Evolutionary conservation across 2,329 filamentous ascomycete species (phyloP).

Genomic region (Diplodia mutila): DNA sequence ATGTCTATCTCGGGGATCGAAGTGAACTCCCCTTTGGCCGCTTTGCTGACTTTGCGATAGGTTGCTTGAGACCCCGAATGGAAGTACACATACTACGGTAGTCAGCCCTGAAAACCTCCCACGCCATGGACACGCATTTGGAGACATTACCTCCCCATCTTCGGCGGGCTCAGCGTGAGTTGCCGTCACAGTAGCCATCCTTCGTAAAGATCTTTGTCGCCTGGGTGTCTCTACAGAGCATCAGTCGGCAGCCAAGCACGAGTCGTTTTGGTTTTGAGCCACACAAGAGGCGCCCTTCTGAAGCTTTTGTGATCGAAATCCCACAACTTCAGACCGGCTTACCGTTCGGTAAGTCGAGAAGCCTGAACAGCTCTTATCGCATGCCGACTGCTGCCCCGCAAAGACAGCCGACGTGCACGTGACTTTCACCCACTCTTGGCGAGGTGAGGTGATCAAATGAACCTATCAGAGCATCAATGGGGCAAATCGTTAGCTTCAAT

Average conservation of each 20-base stretch:
- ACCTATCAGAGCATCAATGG: neutral
- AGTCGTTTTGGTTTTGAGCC: neutral
- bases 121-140: too few relatives aligned
- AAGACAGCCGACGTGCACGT: neutral
- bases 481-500: neutral
- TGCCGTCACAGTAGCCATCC: neutral
- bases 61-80: slow-evolving; percentile 17
- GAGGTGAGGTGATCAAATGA: neutral
- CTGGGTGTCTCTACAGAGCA: neutral
- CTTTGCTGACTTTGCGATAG: slow-evolving; percentile 19
- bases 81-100: slow-evolving; percentile 14
- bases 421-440: slow-evolving; percentile 21
- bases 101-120: neutral
- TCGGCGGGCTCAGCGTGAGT: slow-evolving; percentile 4
- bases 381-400: slow-evolving; percentile 6
- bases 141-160: slow-evolving; percentile 8
- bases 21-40: slow-evolving; percentile 14
- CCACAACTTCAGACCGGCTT: neutral
- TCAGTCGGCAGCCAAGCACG: neutral
- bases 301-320: neutral
- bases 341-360: neutral
- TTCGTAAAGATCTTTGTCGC: neutral
- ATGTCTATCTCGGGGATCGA: slow-evolving; percentile 14
- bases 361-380: slow-evolving; percentile 4
- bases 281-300: neutral